Evolutionary conservation across 2,329 filamentous ascomycete genomes (phyloP).

Genomic region (Sphaerostilbella broomeana): DNA sequence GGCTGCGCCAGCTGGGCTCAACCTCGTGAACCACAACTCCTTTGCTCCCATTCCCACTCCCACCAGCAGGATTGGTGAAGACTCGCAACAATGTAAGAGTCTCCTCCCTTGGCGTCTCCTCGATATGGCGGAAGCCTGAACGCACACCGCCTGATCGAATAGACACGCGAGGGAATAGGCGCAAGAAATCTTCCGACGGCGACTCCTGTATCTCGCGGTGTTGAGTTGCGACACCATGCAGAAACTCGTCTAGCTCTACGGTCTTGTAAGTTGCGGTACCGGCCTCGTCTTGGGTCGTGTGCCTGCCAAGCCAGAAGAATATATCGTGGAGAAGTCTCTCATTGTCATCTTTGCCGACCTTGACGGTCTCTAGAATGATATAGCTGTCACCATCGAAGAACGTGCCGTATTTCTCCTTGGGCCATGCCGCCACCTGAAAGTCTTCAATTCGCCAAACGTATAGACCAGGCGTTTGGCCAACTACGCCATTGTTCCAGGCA

Average conservation of each 20-base stretch:
- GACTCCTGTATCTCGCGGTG: conserved; percentile 57
- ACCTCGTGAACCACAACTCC: conserved; percentile 58
- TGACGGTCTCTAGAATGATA: conserved; percentile 56
- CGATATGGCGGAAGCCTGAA: conserved; percentile 59
- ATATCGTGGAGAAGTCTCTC: conserved; percentile 54
- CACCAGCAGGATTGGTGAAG: conserved; percentile 49
- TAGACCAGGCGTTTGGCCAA: conserved; percentile 49
- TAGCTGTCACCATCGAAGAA: conserved; percentile 66
- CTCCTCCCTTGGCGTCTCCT: conserved; percentile 34
- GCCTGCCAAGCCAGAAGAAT: conserved; percentile 63
- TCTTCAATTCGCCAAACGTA: conserved; percentile 61
- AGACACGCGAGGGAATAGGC: conserved; percentile 53
- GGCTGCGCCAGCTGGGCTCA: conserved; percentile 51
- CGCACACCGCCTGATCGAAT: conserved; percentile 54
- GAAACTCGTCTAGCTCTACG: conserved; percentile 62
- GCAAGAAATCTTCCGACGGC: conserved; percentile 53
- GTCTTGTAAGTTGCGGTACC: conserved; percentile 66
- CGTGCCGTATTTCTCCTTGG: conserved; percentile 47
- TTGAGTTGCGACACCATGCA: conserved; percentile 55
- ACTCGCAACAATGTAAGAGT: conserved; percentile 51
- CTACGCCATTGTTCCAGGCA: conserved; percentile 55
- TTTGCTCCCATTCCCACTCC: conserved; percentile 23
- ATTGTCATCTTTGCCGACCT: conserved; percentile 36
- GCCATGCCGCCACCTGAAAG: conserved; percentile 58
- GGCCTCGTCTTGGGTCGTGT: conserved; percentile 62